Evolutionary conservation across 2,329 filamentous ascomycete species (phyloP).

Genomic region (Parafenestella ontariensis): DNA sequence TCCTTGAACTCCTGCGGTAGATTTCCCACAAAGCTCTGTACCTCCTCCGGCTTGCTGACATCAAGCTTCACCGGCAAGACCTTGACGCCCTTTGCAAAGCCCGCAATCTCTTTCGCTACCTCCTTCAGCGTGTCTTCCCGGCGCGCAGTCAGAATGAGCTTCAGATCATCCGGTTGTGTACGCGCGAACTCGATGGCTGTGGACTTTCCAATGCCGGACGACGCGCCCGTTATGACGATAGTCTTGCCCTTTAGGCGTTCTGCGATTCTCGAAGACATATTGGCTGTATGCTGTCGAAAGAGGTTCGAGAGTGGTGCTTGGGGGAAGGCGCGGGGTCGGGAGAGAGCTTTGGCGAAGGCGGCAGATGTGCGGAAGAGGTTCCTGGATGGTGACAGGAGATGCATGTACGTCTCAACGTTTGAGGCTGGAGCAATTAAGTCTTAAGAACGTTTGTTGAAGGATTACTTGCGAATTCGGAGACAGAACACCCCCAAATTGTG

Average conservation of each 20-base stretch:
- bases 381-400: constrained; percentile 16
- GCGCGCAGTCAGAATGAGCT: constrained; percentile 87
- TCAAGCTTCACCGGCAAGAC: constrained; percentile 85
- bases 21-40: constrained; percentile 73
- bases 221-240: constrained; percentile 88
- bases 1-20: constrained; percentile 83
- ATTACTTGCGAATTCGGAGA: constrained; percentile 4
- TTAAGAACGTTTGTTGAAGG: neutral
- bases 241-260: constrained; percentile 94
- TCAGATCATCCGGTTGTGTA: constrained; percentile 78
- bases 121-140: constrained; percentile 79
- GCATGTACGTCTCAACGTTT: constrained; percentile 27
- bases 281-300: constrained; percentile 43
- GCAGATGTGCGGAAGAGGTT: constrained; percentile 24
- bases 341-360: constrained; percentile 15
- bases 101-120: constrained; percentile 76
- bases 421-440: constrained; percentile 6
- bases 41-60: constrained; percentile 78
- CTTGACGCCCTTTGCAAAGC: constrained; percentile 76
- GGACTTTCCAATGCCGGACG: constrained; percentile 85
- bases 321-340: constrained; percentile 18
- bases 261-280: constrained; percentile 74
- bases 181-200: constrained; percentile 92
- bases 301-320: constrained; percentile 7
- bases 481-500: constrained; percentile 1